phyloP scores from a whole-genome alignment of 768 basidiomycete genomes.

The Favolaschia claudopus region DNA sequence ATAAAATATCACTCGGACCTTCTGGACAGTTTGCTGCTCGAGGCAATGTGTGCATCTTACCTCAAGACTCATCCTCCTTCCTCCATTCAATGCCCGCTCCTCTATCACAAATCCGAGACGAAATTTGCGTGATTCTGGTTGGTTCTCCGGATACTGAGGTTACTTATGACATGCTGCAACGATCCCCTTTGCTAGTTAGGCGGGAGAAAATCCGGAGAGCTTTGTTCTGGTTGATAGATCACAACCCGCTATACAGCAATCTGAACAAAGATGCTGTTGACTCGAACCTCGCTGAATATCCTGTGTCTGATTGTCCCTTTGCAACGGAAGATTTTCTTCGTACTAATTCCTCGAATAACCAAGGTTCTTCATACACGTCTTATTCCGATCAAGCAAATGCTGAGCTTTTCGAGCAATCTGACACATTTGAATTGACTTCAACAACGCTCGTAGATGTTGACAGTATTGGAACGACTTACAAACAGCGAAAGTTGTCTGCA shows the following conservation, averaged over 20 bases:
- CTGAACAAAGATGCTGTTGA: neutral
- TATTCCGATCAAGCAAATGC: no score
- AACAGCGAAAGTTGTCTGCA: slow-evolving; percentile 11
- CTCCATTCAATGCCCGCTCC: slow-evolving; percentile 16
- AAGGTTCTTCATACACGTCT: slow-evolving; percentile 15
- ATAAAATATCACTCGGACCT: slow-evolving; percentile 17
- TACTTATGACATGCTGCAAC: slow-evolving; percentile 2
- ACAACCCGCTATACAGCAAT: no score
- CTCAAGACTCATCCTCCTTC: slow-evolving; percentile 13
- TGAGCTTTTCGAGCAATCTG: neutral
- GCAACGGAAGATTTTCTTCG: neutral
- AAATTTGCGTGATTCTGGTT: slow-evolving; percentile 24
- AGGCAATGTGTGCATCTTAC: slow-evolving; percentile 23
- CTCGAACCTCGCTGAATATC: slow-evolving; percentile 6
- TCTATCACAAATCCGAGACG: slow-evolving; percentile 8
- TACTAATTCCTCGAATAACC: neutral
- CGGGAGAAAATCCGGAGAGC: no score
- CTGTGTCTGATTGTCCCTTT: slow-evolving; percentile 4
- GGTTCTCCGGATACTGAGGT: slow-evolving; percentile 16
- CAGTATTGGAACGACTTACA: slow-evolving; percentile 10
- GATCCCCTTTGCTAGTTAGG: slow-evolving; percentile 8
- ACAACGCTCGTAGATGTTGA: slow-evolving; percentile 20
- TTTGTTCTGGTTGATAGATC: no score
- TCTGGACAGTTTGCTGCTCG: slow-evolving; percentile 22
- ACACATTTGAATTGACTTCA: neutral